Percentiles rank a stretch among this genome's conserved stretches.
phyloP scores from a whole-genome alignment of 192 early-diverging fungal genomes.

The Polychytrium aggregatum region DNA sequence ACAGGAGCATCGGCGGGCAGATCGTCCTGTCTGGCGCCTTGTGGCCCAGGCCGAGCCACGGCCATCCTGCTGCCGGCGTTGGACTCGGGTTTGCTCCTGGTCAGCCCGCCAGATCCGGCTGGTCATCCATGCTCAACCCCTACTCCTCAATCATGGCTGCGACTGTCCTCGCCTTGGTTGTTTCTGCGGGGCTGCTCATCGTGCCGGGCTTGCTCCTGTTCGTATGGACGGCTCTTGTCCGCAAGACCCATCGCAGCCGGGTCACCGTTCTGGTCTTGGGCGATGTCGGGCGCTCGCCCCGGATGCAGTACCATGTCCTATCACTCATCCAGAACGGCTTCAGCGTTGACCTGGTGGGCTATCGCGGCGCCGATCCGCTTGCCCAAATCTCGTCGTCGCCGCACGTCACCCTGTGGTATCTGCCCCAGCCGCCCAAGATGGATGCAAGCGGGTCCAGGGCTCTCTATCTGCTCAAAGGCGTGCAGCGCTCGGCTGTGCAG shows the following conservation, averaged over 20 bases:
- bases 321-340: constrained; percentile 57
- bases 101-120: too few species aligned
- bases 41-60: not conserved
- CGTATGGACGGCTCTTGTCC: too few species aligned
- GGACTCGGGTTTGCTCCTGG: too few species aligned
- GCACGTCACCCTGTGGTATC: constrained; percentile 9
- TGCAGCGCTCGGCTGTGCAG: constrained; percentile 54
- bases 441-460: constrained; percentile 42
- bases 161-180: too few species aligned
- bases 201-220: too few species aligned
- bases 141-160: too few species aligned
- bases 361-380: constrained; percentile 41
- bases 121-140: too few species aligned
- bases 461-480: constrained; percentile 55
- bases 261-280: constrained; percentile 13
- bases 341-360: constrained; percentile 75
- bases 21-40: not conserved
- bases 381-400: not conserved
- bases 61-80: too few species aligned
- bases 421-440: constrained; percentile 20
- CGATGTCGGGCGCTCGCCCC: constrained; percentile 40
- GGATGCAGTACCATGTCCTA: constrained; percentile 86
- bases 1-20: not conserved
- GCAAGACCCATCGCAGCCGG: too few species aligned
- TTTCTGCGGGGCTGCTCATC: too few species aligned